Evolutionary conservation across 352 stramenopile genomes (phyloP).

Genomic region (Phytophthora ramorum): DNA sequence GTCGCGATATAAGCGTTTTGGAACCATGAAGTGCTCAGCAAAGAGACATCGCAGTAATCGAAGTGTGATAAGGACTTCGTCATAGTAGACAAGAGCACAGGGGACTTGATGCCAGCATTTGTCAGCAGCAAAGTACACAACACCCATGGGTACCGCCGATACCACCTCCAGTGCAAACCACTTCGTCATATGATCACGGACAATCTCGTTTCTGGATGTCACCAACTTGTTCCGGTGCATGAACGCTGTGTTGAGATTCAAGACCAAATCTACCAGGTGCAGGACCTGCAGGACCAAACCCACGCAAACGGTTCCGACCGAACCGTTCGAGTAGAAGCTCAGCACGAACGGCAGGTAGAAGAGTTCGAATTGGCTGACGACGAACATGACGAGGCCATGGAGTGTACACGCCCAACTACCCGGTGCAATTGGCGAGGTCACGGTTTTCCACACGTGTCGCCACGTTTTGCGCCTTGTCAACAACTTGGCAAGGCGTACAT

Average conservation of each 20-base stretch:
- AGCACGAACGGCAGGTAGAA: constrained; percentile 23
- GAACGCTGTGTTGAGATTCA: constrained; percentile 28
- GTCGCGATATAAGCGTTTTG: constrained; percentile 23
- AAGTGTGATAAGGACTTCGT: constrained; percentile 26
- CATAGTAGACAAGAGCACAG: not conserved
- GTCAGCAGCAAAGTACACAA: not conserved
- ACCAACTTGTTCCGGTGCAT: not conserved
- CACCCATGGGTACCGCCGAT: not conserved
- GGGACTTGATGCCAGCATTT: not conserved
- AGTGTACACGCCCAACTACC: not conserved
- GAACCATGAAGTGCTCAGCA: constrained; percentile 22
- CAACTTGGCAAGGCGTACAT: not conserved
- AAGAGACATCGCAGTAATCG: constrained; percentile 7
- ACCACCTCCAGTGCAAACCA: constrained; percentile 21
- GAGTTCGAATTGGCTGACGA: constrained; percentile 18
- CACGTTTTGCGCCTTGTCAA: constrained; percentile 5
- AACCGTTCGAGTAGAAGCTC: constrained; percentile 5
- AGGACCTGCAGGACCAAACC: constrained; percentile 3
- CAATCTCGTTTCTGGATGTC: constrained; percentile 9
- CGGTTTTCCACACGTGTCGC: not conserved
- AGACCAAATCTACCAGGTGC: not conserved
- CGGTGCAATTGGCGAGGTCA: not conserved
- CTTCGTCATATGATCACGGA: not conserved
- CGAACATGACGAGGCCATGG: constrained; percentile 33
- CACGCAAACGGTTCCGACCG: constrained; percentile 1